Conservation (phyloP, 768 basidiomycete genomes). For the Mycena leptocephala region DNA sequence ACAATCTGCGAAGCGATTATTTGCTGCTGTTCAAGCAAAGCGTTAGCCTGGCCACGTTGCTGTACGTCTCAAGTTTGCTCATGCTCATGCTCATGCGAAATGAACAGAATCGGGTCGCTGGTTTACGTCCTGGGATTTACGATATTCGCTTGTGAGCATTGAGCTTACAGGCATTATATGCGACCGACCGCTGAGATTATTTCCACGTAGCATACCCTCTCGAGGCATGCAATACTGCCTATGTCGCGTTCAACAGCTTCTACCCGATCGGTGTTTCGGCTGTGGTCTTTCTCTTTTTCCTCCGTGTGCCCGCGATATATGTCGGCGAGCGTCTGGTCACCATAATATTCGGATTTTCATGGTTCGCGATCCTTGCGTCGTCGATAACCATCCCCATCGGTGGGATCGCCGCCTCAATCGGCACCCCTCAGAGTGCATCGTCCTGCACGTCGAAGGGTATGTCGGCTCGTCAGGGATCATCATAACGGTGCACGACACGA, state of each 20-base stretch:
- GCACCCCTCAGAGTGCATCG: slow-evolving; percentile 44
- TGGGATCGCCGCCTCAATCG: slow-evolving; percentile 38
- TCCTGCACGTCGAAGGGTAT: slow-evolving; percentile 30
- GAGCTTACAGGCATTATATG: background rate
- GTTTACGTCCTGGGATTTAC: slow-evolving; percentile 24
- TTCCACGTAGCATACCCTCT: background rate
- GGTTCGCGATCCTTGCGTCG: slow-evolving; percentile 47
- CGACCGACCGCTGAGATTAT: background rate
- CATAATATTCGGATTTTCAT: slow-evolving; percentile 47
- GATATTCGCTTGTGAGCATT: slow-evolving; percentile 39
- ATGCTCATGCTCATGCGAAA: too few relatives aligned
- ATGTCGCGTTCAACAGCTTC: slow-evolving; percentile 27
- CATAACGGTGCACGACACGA: slow-evolving; percentile 45
- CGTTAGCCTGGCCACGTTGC: too few relatives aligned
- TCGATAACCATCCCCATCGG: slow-evolving; percentile 45
- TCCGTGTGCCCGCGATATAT: slow-evolving; percentile 47
- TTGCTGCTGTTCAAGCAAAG: slow-evolving; percentile 37
- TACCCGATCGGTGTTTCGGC: slow-evolving; percentile 38
- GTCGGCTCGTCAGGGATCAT: slow-evolving; percentile 38
- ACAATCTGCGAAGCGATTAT: slow-evolving; percentile 42
- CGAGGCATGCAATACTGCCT: background rate
- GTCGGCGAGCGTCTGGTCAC: slow-evolving; percentile 37
- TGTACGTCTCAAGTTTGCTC: too few relatives aligned
- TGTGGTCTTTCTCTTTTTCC: slow-evolving; percentile 46
- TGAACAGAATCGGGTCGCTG: slow-evolving; percentile 30